Base-by-base conservation (phyloP, 768 basidiomycete genomes). In the Tephrocybe sp. region DNA sequence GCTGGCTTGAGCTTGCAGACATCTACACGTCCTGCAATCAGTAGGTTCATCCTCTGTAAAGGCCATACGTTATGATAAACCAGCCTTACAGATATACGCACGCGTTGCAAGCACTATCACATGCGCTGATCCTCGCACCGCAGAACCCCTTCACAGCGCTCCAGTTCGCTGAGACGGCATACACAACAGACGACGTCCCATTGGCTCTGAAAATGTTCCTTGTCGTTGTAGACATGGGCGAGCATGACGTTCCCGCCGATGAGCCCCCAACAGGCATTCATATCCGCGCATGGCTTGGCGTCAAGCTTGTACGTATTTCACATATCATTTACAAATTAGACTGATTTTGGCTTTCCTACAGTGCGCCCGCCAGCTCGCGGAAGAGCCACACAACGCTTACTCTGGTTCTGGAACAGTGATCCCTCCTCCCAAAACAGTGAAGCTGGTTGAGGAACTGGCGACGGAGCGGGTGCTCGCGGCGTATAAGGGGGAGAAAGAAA, bases 81-180 rank as follows among this genome's bases (percentile, higher is more conserved):
- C n/a, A n/a, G n/a, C n/a, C 24, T 54, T 11, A 9, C 41, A 95
- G 92, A 60, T 92, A 93, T 61, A 75, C 79, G 1, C 73, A 70
- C 36, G 81, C 92, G 0, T 72, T 93, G 1, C 81, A 90, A 63
- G 77, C 91, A 0, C 74, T 94, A 4, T 85, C 88, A 9, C 92
- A 97, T 67, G 86, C 82, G 5, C 76, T 95, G 36, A 73, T 93
- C 25, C 78, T 97, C 25, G 79, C 84, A 2, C 91, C 93, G 0
- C 90, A 94, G 56, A 95, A 93, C 59, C 87, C 90, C 0, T 89
- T 92, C 60, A 84, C 88, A 31, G 78, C 84, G 49, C 77, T 94
- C n/a, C 86, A 87, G 55, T 86, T 84, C 41, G 93, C 92, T 0
- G 93, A 97, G 67, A 92, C 88, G 8, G 91, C 90, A 0, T 93